Evolutionary conservation across 1,284 basidiomycete genomes (phyloP).

Genomic region (Pulchroboletus neoregius): DNA sequence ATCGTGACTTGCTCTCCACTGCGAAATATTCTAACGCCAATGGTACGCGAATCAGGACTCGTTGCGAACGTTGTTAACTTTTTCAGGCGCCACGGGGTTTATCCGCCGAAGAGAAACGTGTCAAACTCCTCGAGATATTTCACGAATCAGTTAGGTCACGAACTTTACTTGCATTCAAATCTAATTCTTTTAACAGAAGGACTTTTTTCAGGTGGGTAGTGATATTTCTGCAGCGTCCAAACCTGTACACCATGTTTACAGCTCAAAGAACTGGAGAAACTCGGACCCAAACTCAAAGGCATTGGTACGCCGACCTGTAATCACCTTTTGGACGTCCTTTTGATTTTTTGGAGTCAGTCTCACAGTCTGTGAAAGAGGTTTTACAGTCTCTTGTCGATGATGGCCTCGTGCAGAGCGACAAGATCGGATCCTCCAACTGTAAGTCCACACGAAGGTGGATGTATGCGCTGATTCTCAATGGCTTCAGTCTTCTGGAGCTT

Average conservation of each 20-base stretch:
- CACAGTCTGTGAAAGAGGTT: constrained; percentile 85
- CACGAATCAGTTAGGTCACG: constrained; percentile 70
- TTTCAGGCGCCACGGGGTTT: constrained; percentile 70
- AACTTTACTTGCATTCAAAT: not conserved
- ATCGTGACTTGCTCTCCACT: not conserved
- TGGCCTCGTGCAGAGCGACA: constrained; percentile 77
- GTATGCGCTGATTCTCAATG: constrained; percentile 32
- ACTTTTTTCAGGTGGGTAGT: constrained; percentile 69
- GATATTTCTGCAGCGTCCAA: not conserved
- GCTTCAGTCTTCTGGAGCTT: constrained; percentile 88
- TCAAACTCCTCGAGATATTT: constrained; percentile 81
- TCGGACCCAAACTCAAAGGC: constrained; percentile 79
- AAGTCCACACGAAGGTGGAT: constrained; percentile 30
- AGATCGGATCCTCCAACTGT: constrained; percentile 92
- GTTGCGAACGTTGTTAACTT: constrained; percentile 6
- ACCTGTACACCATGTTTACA: constrained; percentile 29
- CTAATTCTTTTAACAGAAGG: constrained; percentile 52
- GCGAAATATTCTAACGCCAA: constrained; percentile 2
- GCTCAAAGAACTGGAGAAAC: constrained; percentile 87
- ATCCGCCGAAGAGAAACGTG: constrained; percentile 76
- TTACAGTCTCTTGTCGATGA: constrained; percentile 82
- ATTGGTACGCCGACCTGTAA: constrained; percentile 53
- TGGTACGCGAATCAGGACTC: constrained; percentile 21
- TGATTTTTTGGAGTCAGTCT: constrained; percentile 45
- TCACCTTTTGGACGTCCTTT: not conserved